Base-by-base conservation (phyloP, 257 asterid genomes). In the Forsythia viridissima region DNA sequence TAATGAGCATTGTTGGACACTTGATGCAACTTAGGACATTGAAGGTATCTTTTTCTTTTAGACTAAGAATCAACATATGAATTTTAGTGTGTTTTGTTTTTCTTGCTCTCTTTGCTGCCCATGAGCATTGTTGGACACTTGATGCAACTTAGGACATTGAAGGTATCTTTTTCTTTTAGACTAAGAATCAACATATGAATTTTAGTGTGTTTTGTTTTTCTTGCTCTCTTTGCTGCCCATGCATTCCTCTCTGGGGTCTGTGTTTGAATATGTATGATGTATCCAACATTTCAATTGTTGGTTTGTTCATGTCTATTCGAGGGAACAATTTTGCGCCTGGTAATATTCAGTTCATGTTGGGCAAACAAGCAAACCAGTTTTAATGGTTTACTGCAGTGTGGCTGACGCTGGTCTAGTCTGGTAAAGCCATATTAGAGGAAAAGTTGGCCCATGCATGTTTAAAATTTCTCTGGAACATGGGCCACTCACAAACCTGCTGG, bases 51-150 rank as follows among this genome's bases (percentile, higher is more conserved):
- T 82, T 73, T 70, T 76, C 77, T 72, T 76, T 79, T 63, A 63
- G 78, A 79, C 63, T 36, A 67, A 40, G 65, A 77, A 65, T 52
- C 71, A 52, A 71, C 39, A 24, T 63, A n/a, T 78, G 70, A 63
- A 21, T 10, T 24, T 63, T 52, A 37, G 8, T 51, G 51, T 65
- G 8, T 66, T 63, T 13, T 77, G 40, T 44, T 46, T 11, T 42
- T 38, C 30, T 5, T 42, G 46, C 57, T 61, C 39, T 52, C 67
- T 77, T 39, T 63, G 24, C 24, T 24, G 24, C 24, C 24, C 24
- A 96, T 96, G 98, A 90, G 94, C 87, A 93, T 96, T 83, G 91
- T 93, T 59, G 99, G 99, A 75, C 99, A 96, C 90, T 82, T 96
- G 87, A 87, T 96, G 88, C 97, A 96, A 79, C 92, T 96, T 78